Conservation (phyloP, 257 asterid species). For the Paulownia fortunei region DNA sequence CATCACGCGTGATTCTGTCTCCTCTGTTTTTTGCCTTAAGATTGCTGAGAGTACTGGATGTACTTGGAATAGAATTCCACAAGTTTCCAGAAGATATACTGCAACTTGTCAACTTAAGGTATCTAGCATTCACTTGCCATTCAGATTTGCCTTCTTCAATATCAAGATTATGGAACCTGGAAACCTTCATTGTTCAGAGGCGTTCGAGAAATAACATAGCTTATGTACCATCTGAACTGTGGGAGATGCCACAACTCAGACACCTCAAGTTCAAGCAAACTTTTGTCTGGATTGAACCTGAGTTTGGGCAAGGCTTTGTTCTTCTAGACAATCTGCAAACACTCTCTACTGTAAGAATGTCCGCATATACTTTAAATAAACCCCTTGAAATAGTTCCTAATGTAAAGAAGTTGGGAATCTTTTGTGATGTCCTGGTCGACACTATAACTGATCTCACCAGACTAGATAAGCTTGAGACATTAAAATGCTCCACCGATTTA, state of each 20-base stretch:
- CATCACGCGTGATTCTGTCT: background rate
- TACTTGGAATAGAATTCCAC: background rate
- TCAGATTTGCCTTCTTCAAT: background rate
- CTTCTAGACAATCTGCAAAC: background rate
- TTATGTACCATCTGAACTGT: background rate
- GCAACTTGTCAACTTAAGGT: conserved; percentile 2
- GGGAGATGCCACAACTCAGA: background rate
- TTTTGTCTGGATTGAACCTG: background rate
- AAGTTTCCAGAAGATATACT: background rate
- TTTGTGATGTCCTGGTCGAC: background rate
- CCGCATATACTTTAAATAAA: background rate
- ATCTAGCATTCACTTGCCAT: background rate
- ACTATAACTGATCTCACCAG: too few relatives aligned
- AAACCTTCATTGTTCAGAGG: background rate
- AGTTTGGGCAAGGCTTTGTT: background rate
- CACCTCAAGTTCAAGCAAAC: background rate
- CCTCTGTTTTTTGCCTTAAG: background rate
- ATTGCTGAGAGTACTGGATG: background rate
- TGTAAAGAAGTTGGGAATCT: background rate
- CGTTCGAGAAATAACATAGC: too few relatives aligned
- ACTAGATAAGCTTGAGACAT: too few relatives aligned
- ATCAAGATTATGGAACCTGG: background rate
- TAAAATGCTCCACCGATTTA: too few relatives aligned
- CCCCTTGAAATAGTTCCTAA: background rate
- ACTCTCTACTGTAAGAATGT: background rate